Evolutionary conservation across 2,329 filamentous ascomycete genomes (phyloP), one percentile per base, ranked within the genome.

Genomic region (Trichoderma lentiforme): DNA sequence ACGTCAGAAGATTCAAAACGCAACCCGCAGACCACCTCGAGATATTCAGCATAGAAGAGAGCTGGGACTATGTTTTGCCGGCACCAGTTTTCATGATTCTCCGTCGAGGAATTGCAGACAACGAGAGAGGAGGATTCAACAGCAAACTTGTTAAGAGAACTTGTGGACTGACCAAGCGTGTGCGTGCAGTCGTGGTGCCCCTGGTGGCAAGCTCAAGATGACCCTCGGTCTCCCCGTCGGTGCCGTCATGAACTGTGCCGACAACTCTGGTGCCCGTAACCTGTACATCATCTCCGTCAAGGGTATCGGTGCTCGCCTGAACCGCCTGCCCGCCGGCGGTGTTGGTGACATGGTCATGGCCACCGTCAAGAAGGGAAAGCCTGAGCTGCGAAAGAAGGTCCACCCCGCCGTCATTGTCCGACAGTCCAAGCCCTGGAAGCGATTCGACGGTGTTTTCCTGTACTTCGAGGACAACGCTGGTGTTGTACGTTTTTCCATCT

Each of bases 381-480:
- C 97, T 77, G 97, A 99, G 88, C 89, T 99, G 83, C 91, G 97
- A 87, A 99, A 99, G 93, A 99, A 99, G 93, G 96, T 99, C 86
- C 97, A 99, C 94, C 96, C 96, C 80, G 96, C 96, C 82, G 95
- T 99, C 84, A 96, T 99, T 83, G 95, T 98, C 84, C 90, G 96
- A 85, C 96, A 98, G 89, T 93, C 92, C 89, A 99, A 99, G 92
- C 96, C 96, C 82, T 99, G 96, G 96, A 95, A 96, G 90, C 92
- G 96, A 85, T 93, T 93, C 80, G 96, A 99, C 85, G 97, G 96
- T 87, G 93, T 98, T 82, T 99, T 94, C 91, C 91, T 99, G 80
- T 99, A 99, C 91, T 99, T 99, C 83, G 96, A 99, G 93, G 97
- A 99, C 88, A 99, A 99, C 86, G 96, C 96, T 84, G 96, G 96